These are phyloP conservation scores for Penstemon barbatus DNA, from an alignment of 257 asterid genomes.

Conservation along the genomic window DNA sequence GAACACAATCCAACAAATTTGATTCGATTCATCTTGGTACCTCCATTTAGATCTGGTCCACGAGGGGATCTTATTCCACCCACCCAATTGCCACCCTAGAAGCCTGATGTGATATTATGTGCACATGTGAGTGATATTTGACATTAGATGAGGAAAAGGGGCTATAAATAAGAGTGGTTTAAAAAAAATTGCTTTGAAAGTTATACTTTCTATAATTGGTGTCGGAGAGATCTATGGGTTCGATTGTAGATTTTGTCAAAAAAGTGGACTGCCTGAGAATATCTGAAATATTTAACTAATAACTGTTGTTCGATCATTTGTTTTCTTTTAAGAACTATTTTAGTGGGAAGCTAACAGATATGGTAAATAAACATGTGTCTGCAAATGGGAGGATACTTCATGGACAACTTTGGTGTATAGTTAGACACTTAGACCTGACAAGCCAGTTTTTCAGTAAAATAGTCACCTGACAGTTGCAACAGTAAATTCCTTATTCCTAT, in stretches of 20 bases:
- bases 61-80: not conserved
- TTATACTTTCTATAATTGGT: not conserved
- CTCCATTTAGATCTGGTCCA: not conserved
- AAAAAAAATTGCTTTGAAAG: not conserved
- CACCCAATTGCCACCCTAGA: not conserved
- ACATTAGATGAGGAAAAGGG: not conserved
- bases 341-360: not conserved
- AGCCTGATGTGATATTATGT: not conserved
- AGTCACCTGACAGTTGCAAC: not conserved
- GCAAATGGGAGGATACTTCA: not conserved
- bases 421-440: not conserved
- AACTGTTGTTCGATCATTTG: not conserved
- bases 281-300: not conserved
- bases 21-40: not conserved
- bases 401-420: not conserved
- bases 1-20: not conserved
- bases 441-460: not conserved
- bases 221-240: not conserved
- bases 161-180: not conserved
- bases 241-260: not conserved
- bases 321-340: not conserved
- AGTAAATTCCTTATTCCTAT: not conserved
- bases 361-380: not conserved
- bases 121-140: not conserved
- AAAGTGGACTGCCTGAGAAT: not conserved